Conservation (phyloP, 2,329 filamentous ascomycete species). For the Xylariales sp. region DNA sequence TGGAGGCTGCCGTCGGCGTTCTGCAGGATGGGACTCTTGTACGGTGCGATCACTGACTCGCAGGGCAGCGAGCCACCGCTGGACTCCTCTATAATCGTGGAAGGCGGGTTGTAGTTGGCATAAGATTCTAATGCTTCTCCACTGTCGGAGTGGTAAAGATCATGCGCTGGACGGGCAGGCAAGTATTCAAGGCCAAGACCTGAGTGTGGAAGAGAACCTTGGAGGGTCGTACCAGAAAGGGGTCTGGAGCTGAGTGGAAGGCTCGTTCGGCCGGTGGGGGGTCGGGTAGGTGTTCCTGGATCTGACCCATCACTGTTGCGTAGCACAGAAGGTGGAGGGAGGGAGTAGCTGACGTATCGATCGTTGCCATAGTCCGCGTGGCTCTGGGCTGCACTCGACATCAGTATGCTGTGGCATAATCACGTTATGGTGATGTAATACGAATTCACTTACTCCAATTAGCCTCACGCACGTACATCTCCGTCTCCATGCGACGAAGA, state of each 20-base stretch:
- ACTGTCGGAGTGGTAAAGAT: too few species aligned
- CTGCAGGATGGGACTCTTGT: background rate
- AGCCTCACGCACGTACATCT: background rate
- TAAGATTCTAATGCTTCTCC: background rate
- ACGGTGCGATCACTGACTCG: slow-evolving; percentile 6
- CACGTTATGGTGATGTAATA: too few species aligned
- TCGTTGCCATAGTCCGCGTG: too few species aligned
- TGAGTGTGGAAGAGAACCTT: slow-evolving; percentile 4
- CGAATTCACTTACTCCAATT: slow-evolving; percentile 7
- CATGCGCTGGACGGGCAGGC: too few species aligned
- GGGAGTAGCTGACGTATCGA: too few species aligned
- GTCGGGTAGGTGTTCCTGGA: background rate
- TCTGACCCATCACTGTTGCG: too few species aligned
- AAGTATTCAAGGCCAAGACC: slow-evolving; percentile 4
- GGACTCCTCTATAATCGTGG: slow-evolving; percentile 7
- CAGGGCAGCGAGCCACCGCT: background rate
- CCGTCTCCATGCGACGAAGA: slow-evolving; percentile 1
- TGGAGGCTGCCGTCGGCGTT: background rate
- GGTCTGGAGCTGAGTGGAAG: too few species aligned
- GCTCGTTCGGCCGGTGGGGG: too few species aligned
- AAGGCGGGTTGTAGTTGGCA: slow-evolving; percentile 4
- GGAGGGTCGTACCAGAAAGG: slow-evolving; percentile 3
- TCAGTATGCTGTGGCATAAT: too few species aligned
- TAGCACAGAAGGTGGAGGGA: too few species aligned
- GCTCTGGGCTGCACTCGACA: too few species aligned